Percentiles rank a stretch among this genome's conserved stretches.
phyloP scores from a whole-genome alignment of 1,284 basidiomycete genomes.

The Apiotrichum domesticum region DNA sequence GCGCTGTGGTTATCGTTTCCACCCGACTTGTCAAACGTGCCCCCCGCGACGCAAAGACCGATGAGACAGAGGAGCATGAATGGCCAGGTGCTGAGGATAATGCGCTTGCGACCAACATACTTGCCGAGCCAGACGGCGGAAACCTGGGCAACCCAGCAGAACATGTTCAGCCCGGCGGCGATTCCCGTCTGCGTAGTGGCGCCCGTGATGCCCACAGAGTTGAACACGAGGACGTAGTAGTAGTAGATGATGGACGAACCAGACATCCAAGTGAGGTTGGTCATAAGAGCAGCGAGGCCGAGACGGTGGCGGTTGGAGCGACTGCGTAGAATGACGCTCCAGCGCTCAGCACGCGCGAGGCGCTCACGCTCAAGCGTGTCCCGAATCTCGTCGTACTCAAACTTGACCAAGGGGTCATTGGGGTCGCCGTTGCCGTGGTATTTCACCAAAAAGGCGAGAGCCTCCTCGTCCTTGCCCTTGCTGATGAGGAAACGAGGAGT shows the following conservation, averaged over 20 bases:
- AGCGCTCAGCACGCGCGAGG: slow-evolving; percentile 41
- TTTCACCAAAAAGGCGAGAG: slow-evolving; percentile 67
- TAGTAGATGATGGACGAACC: slow-evolving; percentile 45
- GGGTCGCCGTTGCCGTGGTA: slow-evolving; percentile 68
- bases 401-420: slow-evolving; percentile 60
- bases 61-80: slow-evolving; percentile 34
- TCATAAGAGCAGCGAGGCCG: slow-evolving; percentile 43
- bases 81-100: slow-evolving; percentile 45
- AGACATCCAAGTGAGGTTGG: slow-evolving; percentile 33
- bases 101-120: slow-evolving; percentile 36
- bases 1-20: slow-evolving; percentile 27
- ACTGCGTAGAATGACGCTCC: slow-evolving; percentile 36
- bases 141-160: slow-evolving; percentile 45
- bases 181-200: slow-evolving; percentile 46
- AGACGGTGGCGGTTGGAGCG: slow-evolving; percentile 39
- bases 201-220: slow-evolving; percentile 44
- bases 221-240: slow-evolving; percentile 45
- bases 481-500: slow-evolving; percentile 43
- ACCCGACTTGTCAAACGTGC: slow-evolving; percentile 31
- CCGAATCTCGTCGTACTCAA: slow-evolving; percentile 74
- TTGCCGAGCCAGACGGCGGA: slow-evolving; percentile 35
- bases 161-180: slow-evolving; percentile 44
- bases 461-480: slow-evolving; percentile 55
- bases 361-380: slow-evolving; percentile 65
- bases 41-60: slow-evolving; percentile 39